Evolutionary conservation across 2,329 filamentous ascomycete species (phyloP), one percentile per base, ranked within the genome.

Genomic region (Fusarium subtropicale): DNA sequence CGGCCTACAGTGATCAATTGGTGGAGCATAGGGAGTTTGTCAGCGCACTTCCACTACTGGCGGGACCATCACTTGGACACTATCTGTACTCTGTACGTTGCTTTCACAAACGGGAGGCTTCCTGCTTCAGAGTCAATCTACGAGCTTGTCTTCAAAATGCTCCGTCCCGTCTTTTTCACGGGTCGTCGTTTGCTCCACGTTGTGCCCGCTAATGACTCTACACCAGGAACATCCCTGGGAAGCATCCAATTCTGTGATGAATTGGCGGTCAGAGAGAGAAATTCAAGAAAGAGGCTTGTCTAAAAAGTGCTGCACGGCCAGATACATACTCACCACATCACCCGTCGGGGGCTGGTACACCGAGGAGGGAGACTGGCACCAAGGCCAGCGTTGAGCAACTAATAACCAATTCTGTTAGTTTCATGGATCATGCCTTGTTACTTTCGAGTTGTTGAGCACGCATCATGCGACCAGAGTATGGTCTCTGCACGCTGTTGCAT

Each of bases 181-280:
- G 62, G 66, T 57, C 34, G 45, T 50, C 30, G 56, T 63, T 68
- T 69, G 60, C 64, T 69, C 67, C 71, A 74, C 69, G 69, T 62
- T 63, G 56, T 57, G 64, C 56, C 68, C 56, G 51, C 67, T 70
- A 68, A 64, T 57, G 48, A 56, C 56, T 34, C 50, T 53, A 45
- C 65, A 62, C 69, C 54, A 48, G 72, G 72, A 64, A 73, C 58
- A 73, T 52, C 63, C 72, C 68, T 73, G 68, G 57, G 62, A 55
- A 56, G 50, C 42, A 26, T 41, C 60, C 38, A 44, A 53, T 58
- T 56, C 51, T 44, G 52, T 75, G 77, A 80, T 79, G 80, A 84
- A 84, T 80, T 84, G 82, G 83, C 83, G 83, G 82, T 84, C 82
- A 84, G 74, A 60, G 63, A 64, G 22, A 34, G 20, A 30, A 30